These are phyloP conservation scores for Hymenoscyphus fructigenus DNA, from an alignment of 2,329 filamentous ascomycete genomes.

Conservation along the genomic window DNA sequence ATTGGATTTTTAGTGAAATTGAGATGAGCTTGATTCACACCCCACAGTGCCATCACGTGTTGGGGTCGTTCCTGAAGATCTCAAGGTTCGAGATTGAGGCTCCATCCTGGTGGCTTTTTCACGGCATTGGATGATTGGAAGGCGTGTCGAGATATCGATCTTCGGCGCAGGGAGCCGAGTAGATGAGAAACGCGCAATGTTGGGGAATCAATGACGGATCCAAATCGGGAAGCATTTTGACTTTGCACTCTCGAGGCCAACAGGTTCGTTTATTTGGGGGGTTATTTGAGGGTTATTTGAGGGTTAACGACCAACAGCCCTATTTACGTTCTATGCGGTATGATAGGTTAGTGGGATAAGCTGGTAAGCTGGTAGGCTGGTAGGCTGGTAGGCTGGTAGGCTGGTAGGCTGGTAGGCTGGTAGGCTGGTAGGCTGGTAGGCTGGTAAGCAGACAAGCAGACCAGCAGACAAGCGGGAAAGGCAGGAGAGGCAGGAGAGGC, in stretches of 20 bases:
- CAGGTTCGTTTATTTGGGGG: not conserved
- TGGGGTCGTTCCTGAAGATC: not conserved
- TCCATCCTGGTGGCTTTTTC: not conserved
- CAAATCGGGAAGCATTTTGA: not conserved
- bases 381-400: no score
- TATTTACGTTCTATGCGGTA: not conserved
- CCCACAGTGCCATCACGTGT: not conserved
- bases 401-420: no score
- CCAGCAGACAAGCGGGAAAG: no score
- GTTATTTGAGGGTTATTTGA: not conserved
- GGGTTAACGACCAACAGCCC: not conserved
- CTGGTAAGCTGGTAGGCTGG: no score
- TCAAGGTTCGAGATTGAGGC: not conserved
- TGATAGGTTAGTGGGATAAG: not conserved
- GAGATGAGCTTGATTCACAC: not conserved
- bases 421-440: no score
- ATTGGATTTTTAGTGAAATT: not conserved
- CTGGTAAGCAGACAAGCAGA: not conserved
- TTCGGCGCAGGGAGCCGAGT: not conserved
- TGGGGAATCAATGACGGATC: not conserved
- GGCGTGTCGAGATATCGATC: not conserved
- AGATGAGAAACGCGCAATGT: conserved; percentile 10
- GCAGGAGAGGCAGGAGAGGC: not conserved
- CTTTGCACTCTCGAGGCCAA: not conserved
- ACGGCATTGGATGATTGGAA: not conserved